phyloP scores from a whole-genome alignment of 371 early-diverging fungal species.

The Syncephalis fuscata region DNA sequence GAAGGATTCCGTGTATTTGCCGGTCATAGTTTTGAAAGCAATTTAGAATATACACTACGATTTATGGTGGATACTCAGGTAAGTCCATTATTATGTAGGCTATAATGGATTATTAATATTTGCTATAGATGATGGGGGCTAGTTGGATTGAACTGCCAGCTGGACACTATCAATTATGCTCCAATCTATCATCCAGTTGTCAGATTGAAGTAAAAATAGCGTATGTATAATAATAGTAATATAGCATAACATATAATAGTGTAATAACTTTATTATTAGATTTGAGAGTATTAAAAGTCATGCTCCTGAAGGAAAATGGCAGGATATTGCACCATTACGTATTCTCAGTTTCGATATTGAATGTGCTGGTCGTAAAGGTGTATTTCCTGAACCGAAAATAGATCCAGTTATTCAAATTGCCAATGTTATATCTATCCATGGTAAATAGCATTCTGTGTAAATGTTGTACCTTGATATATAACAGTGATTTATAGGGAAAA shows the following conservation, averaged over 20 bases:
- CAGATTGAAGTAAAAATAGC: slow-evolving; percentile 67
- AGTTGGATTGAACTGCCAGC: slow-evolving; percentile 88
- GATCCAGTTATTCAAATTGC: slow-evolving; percentile 99
- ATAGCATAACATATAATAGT: too few relatives aligned
- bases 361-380: slow-evolving; percentile 89
- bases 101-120: neutral
- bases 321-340: slow-evolving; percentile 88
- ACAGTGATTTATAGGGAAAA: slow-evolving; percentile 29
- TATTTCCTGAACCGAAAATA: slow-evolving; percentile 88
- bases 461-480: too few relatives aligned
- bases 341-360: slow-evolving; percentile 99
- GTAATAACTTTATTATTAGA: slow-evolving; percentile 16
- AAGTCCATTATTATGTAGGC: neutral
- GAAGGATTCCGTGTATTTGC: slow-evolving; percentile 16
- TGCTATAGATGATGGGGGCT: slow-evolving; percentile 51
- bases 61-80: slow-evolving; percentile 96
- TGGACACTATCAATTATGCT: slow-evolving; percentile 35
- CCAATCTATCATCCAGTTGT: slow-evolving; percentile 32
- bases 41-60: slow-evolving; percentile 75
- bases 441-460: slow-evolving; percentile 11
- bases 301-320: slow-evolving; percentile 82
- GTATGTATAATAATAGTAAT: slow-evolving; percentile 15
- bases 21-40: slow-evolving; percentile 78
- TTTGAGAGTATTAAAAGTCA: slow-evolving; percentile 66
- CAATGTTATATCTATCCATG: slow-evolving; percentile 82